phyloP scores from a whole-genome alignment of 352 stramenopile genomes.

The Pythium sp. region DNA sequence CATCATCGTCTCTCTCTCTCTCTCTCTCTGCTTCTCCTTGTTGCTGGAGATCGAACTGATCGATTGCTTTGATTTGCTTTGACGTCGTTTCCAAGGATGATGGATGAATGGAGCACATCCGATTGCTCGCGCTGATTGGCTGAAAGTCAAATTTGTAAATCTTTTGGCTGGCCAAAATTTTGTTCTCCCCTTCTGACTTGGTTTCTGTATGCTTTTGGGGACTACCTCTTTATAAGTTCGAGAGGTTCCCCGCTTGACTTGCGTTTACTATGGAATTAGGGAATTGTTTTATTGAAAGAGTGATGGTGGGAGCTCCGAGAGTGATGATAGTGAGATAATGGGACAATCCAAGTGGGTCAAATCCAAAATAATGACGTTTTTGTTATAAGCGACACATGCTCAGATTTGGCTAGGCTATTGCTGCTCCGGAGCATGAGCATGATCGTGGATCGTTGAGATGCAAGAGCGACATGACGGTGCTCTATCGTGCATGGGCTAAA shows the following conservation, averaged over 20 bases:
- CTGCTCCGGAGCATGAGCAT: no score
- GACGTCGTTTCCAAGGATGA: constrained; percentile 3
- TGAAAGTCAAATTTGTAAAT: constrained; percentile 22
- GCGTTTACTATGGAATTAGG: no score
- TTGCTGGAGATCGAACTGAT: not conserved
- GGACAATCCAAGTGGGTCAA: no score
- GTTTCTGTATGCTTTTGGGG: not conserved
- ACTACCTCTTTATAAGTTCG: not conserved
- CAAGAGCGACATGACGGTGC: not conserved
- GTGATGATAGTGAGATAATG: no score
- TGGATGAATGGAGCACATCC: constrained; percentile 7
- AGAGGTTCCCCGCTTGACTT: no score
- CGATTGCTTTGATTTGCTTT: not conserved
- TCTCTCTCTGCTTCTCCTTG: not conserved
- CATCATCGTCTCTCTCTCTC: constrained; percentile 7
- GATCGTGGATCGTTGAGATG: not conserved
- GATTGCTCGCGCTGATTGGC: constrained; percentile 17
- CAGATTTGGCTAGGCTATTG: no score
- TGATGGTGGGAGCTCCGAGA: no score
- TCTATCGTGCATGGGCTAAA: not conserved
- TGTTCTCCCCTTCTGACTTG: not conserved
- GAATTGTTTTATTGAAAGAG: no score
- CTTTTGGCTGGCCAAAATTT: constrained; percentile 25
- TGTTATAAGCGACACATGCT: no score
- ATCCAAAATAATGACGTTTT: no score